phyloP scores from a whole-genome alignment of 495 filamentous ascomycete species.

The Penicillium robsamsonii region DNA sequence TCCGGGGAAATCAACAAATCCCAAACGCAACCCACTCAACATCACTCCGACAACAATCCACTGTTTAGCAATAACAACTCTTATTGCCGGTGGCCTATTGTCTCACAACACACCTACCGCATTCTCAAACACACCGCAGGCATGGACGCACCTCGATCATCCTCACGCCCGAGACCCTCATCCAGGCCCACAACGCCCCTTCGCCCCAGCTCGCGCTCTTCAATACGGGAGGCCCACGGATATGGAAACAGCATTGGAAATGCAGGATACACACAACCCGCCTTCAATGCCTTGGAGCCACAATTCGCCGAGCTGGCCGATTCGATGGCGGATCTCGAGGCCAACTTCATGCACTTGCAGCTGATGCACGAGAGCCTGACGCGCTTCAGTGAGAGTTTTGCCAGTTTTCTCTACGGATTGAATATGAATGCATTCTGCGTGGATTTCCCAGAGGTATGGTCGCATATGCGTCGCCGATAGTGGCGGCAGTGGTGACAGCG shows the following conservation, averaged over 20 bases:
- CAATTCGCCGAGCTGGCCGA: slow-evolving; percentile 92
- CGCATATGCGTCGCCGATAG: background rate
- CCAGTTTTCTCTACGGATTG: slow-evolving; percentile 88
- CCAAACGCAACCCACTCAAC: slow-evolving; percentile 2
- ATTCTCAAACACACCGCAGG: slow-evolving; percentile 2
- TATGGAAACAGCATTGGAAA: slow-evolving; percentile 43
- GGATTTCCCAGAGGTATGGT: slow-evolving; percentile 85
- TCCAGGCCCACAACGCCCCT: slow-evolving; percentile 92
- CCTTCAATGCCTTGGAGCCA: slow-evolving; percentile 79
- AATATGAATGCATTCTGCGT: slow-evolving; percentile 99
- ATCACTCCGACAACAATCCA: background rate
- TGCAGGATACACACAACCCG: slow-evolving; percentile 56
- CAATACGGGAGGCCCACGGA: slow-evolving; percentile 69
- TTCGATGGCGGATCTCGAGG: slow-evolving; percentile 91
- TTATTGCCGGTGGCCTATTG: background rate
- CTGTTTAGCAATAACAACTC: background rate
- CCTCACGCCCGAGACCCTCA: slow-evolving; percentile 44
- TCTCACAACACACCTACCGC: background rate
- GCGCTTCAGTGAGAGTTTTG: slow-evolving; percentile 94
- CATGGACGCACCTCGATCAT: slow-evolving; percentile 43
- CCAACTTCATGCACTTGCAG: slow-evolving; percentile 96
- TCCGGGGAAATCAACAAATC: slow-evolving; percentile 4
- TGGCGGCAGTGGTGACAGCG: background rate
- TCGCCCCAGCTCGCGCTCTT: slow-evolving; percentile 85
- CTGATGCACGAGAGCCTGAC: slow-evolving; percentile 95